These are phyloP conservation scores for Grosmannia clavigera DNA, from an alignment of 2,329 filamentous ascomycete species.

Conservation along the genomic window DNA sequence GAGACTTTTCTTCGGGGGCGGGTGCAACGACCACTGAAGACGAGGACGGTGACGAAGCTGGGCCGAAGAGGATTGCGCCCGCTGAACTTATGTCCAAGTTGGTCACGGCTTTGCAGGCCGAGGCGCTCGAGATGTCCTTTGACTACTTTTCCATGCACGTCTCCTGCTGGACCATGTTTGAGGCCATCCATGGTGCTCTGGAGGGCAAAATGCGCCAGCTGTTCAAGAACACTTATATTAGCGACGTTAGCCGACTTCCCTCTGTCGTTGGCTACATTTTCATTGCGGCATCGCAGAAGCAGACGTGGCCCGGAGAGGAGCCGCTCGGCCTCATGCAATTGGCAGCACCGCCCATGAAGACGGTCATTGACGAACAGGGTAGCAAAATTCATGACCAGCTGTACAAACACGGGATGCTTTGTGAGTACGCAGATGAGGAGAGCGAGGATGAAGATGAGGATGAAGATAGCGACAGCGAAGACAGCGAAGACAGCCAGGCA, in stretches of 20 bases:
- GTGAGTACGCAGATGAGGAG: neutral
- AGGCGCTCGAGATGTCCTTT: slow-evolving; percentile 24
- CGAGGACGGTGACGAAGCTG: too few species aligned
- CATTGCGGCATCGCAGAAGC: slow-evolving; percentile 14
- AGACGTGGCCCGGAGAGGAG: neutral
- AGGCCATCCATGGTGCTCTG: slow-evolving; percentile 18
- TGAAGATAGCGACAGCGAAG: too few species aligned
- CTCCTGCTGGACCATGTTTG: slow-evolving; percentile 26
- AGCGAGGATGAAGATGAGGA: too few species aligned
- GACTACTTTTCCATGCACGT: slow-evolving; percentile 29
- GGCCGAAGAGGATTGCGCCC: too few species aligned
- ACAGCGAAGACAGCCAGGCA: too few species aligned
- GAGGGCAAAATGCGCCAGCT: slow-evolving; percentile 19
- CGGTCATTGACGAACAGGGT: neutral
- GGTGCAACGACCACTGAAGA: neutral
- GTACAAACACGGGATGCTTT: neutral
- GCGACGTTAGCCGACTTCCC: slow-evolving; percentile 26
- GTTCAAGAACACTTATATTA: slow-evolving; percentile 23
- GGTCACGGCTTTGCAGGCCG: slow-evolving; percentile 21
- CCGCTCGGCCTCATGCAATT: neutral
- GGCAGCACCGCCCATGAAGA: neutral
- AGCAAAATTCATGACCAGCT: neutral
- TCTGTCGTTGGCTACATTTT: slow-evolving; percentile 29
- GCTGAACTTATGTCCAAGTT: slow-evolving; percentile 10
- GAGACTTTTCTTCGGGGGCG: neutral